Percentiles rank a stretch among this genome's conserved stretches.
These are phyloP conservation scores for Mychonastes homosphaera DNA, from an alignment of 139 green algal species.

Conservation along the genomic window DNA sequence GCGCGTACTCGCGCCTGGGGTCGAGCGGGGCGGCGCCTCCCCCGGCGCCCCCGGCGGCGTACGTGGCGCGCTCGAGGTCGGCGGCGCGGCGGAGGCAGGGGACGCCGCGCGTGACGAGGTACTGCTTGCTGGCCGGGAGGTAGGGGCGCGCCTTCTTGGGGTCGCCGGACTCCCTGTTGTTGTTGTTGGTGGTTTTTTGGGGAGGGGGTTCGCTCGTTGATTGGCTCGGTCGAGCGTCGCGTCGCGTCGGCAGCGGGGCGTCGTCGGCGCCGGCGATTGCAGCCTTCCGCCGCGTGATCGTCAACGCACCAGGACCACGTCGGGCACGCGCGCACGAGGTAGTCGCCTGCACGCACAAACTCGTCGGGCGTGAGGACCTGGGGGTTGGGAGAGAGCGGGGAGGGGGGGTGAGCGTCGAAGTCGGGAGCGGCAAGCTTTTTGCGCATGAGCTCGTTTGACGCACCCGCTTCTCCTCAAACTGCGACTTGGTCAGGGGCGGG, in stretches of 20 bases:
- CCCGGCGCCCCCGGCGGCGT: too few relatives aligned
- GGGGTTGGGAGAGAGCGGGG: background rate
- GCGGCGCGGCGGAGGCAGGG: slow-evolving; percentile 65
- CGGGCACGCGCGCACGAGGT: slow-evolving; percentile 65
- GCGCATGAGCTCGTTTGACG: background rate
- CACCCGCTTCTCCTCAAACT: slow-evolving; percentile 47
- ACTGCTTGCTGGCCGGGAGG: slow-evolving; percentile 76
- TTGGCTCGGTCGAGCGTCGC: too few relatives aligned
- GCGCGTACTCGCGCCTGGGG: slow-evolving; percentile 37
- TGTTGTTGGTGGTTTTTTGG: too few relatives aligned
- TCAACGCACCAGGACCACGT: slow-evolving; percentile 80
- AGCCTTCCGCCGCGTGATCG: too few relatives aligned
- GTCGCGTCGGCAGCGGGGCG: too few relatives aligned
- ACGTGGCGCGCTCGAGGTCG: slow-evolving; percentile 46
- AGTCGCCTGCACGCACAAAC: slow-evolving; percentile 73
- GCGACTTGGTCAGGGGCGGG: slow-evolving; percentile 26
- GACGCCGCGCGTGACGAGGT: slow-evolving; percentile 73
- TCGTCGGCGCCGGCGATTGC: too few relatives aligned
- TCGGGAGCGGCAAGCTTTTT: background rate
- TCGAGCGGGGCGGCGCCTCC: too few relatives aligned
- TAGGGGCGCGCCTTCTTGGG: slow-evolving; percentile 44
- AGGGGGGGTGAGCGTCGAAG: background rate
- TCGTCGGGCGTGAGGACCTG: slow-evolving; percentile 81
- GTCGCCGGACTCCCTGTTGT: slow-evolving; percentile 71
- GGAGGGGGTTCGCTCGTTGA: too few relatives aligned